Base-by-base conservation (phyloP, 1,284 basidiomycete genomes). In the Moniliophthora roreri region DNA sequence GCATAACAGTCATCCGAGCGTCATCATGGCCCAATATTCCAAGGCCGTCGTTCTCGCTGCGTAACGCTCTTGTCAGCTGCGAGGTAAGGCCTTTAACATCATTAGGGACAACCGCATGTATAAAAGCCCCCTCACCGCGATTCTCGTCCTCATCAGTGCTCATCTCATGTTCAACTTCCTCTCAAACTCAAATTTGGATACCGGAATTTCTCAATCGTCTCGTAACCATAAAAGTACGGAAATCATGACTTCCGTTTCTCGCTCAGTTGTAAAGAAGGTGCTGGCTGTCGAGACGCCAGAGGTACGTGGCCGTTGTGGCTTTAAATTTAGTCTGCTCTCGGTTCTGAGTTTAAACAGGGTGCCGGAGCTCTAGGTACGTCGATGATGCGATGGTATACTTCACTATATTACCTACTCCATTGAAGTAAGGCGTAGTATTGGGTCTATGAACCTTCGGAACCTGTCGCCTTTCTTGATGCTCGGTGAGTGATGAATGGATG, bases 381-480 rank as follows among this genome's bases (percentile, higher is more conserved):
- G 28, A 6, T 32, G n/a, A 6, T 32, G 28, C 28, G 28, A 32
- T 6, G 6, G 28, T 6, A 32, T 32, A 32, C 28, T 32, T 32
- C 7, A 32, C n/a, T n/a, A 32, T 6, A 32, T 32, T 32, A 11
- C 6, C 28, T 6, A 32, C 7, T 32, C 11, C 28, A 11, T 32
- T 32, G 11, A 6, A 32, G 95, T 98, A n/a, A 81, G 94, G 55
- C 80, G 96, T 42, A 92, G 89, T 24, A 97, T 98, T 60, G 95
- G 95, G 10, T 82, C 85, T 1, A 75, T 75, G 66, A 75, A 70
- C 42, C 76, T 98, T 20, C 78, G 85, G 52, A 97, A 95, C 67
- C 73, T 97, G 44, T 88, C 88, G 0, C 95, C 95, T 0, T 98
- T 98, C 76, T 76, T 98, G 51, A 90, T 97, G 89, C 73, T 92